Evolutionary conservation across 768 basidiomycete species (phyloP).

Genomic region (Lactifluus volemus): DNA sequence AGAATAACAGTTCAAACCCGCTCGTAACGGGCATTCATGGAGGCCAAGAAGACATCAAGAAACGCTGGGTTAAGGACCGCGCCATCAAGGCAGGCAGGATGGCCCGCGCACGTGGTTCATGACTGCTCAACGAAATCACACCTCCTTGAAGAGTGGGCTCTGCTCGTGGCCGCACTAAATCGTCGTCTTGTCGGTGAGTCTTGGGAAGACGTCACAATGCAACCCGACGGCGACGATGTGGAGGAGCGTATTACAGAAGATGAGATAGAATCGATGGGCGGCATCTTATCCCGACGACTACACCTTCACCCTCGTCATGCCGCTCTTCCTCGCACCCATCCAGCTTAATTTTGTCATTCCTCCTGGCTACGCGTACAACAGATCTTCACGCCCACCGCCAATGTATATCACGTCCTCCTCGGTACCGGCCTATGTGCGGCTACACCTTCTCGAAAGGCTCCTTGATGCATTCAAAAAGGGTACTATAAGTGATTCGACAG

Average conservation of each 20-base stretch:
- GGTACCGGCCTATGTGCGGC: slow-evolving; percentile 70
- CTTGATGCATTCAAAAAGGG: slow-evolving; percentile 46
- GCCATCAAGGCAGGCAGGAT: slow-evolving; percentile 79
- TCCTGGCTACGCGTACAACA: slow-evolving; percentile 36
- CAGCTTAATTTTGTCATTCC: slow-evolving; percentile 59
- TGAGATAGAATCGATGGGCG: slow-evolving; percentile 33
- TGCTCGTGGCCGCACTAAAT: slow-evolving; percentile 48
- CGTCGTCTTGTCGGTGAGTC: slow-evolving; percentile 43
- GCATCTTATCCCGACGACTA: slow-evolving; percentile 38
- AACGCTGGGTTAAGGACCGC: slow-evolving; percentile 73
- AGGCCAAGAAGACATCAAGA: slow-evolving; percentile 54
- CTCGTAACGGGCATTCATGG: slow-evolving; percentile 61
- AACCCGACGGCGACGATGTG: neutral
- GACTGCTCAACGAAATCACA: slow-evolving; percentile 34
- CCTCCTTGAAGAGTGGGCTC: slow-evolving; percentile 41
- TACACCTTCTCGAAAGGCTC: slow-evolving; percentile 67
- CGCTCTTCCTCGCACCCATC: slow-evolving; percentile 56
- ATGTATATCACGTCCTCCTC: slow-evolving; percentile 67
- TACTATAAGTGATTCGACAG: slow-evolving; percentile 52
- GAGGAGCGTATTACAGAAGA: slow-evolving; percentile 34
- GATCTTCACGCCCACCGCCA: slow-evolving; percentile 44
- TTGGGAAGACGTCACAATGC: slow-evolving; percentile 18
- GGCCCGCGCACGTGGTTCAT: slow-evolving; percentile 63
- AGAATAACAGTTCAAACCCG: slow-evolving; percentile 55
- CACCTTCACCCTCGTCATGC: slow-evolving; percentile 42